phyloP scores from a whole-genome alignment of 83 land plant species.

The Picea engelmannii region DNA sequence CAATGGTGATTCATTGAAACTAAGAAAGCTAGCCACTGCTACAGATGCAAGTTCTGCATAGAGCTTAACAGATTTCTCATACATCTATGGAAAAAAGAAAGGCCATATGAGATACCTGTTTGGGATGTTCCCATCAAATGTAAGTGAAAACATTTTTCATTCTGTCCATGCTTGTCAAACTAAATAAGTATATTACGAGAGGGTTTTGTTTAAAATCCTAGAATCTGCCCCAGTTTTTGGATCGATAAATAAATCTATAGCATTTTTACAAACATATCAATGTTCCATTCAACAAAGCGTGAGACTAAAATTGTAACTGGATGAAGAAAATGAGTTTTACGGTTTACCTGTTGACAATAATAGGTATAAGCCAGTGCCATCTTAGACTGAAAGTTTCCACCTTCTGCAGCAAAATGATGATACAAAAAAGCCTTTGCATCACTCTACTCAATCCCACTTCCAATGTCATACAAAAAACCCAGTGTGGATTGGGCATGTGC shows the following conservation, averaged over 20 bases:
- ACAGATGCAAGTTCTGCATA: conserved; percentile 92
- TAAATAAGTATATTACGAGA: background rate
- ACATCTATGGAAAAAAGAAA: conserved; percentile 58
- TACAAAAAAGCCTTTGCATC: conserved; percentile 72
- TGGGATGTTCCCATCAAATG: background rate
- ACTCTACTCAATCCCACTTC: conserved; percentile 52
- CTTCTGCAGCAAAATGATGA: conserved; percentile 78
- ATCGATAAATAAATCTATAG: background rate
- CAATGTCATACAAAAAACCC: conserved; percentile 66
- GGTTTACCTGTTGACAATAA: conserved; percentile 70
- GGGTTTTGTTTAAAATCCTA: background rate
- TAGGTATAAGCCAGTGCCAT: conserved; percentile 89
- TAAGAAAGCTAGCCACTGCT: conserved; percentile 81
- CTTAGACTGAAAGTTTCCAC: conserved; percentile 83
- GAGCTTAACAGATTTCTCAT: conserved; percentile 79
- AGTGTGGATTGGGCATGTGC: conserved; percentile 83
- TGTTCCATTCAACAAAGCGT: background rate
- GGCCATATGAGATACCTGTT: conserved; percentile 7
- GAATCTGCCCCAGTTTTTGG: background rate
- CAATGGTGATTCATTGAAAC: conserved; percentile 83
- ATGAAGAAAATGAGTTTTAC: background rate
- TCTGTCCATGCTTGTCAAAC: background rate
- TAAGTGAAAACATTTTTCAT: background rate
- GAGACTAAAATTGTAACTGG: background rate
- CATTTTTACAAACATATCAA: background rate